These are phyloP conservation scores for Diaporthe longicolla DNA, from an alignment of 2,329 filamentous ascomycete genomes.

Conservation along the genomic window DNA sequence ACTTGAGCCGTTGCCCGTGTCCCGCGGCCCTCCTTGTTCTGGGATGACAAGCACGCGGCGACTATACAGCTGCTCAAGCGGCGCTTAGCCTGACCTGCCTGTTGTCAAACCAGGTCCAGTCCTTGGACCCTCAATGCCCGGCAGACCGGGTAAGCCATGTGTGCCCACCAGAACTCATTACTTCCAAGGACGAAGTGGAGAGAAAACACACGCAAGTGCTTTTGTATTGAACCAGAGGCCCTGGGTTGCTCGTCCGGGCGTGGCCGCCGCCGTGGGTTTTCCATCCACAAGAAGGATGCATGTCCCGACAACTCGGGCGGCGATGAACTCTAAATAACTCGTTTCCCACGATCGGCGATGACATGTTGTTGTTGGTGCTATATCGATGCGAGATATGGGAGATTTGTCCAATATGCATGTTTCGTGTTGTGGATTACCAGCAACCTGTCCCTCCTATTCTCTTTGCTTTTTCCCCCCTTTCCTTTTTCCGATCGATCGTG, in stretches of 20 bases:
- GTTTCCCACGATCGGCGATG: slow-evolving; percentile 10
- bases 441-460: too few relatives aligned
- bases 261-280: slow-evolving; percentile 15
- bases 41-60: not conserved
- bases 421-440: not conserved
- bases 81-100: slow-evolving; percentile 3
- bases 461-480: too few relatives aligned
- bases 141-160: slow-evolving; percentile 16
- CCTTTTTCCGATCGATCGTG: slow-evolving; percentile 1
- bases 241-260: slow-evolving; percentile 22
- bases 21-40: slow-evolving; percentile 3
- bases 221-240: not conserved
- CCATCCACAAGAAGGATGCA: not conserved
- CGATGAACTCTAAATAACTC: slow-evolving; percentile 14
- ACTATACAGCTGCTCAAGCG: not conserved
- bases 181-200: slow-evolving; percentile 25
- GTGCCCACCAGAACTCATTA: not conserved
- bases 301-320: slow-evolving; percentile 19
- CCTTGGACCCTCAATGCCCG: not conserved
- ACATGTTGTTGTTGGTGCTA: not conserved
- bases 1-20: slow-evolving; percentile 13
- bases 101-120: slow-evolving; percentile 13
- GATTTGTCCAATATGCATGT: slow-evolving; percentile 27
- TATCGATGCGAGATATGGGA: slow-evolving; percentile 3
- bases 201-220: not conserved